A percentile compares a stretch with the other conserved stretches of the same genome.
Conservation (phyloP, 208 protist genomes). For the Acanthamoeba royreba region DNA sequence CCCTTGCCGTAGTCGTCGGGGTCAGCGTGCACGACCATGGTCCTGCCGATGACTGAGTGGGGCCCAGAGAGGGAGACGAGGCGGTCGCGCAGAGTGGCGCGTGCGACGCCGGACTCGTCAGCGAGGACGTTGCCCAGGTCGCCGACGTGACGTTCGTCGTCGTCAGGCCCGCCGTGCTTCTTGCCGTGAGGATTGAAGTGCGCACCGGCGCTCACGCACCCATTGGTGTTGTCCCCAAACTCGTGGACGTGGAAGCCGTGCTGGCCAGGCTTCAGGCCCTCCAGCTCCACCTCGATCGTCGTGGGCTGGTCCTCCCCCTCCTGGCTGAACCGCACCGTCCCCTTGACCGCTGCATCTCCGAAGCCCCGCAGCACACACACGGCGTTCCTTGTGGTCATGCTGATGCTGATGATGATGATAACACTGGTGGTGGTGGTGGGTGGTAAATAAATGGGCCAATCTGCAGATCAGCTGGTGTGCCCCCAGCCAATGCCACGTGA, state of each 20-base stretch:
- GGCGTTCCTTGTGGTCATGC: neutral
- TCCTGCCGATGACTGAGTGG: neutral
- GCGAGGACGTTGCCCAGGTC: neutral
- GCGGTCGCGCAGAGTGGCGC: neutral
- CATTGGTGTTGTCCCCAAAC: conserved; percentile 14
- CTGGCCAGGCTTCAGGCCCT: neutral
- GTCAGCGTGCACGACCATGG: neutral
- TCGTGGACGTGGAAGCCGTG: conserved; percentile 23
- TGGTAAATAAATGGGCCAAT: too few species aligned
- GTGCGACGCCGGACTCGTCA: neutral
- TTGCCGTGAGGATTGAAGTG: neutral
- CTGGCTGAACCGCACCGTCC: neutral
- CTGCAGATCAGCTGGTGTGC: too few species aligned
- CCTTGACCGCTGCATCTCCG: neutral
- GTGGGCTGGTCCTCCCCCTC: neutral
- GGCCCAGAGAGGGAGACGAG: neutral
- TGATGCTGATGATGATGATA: too few species aligned
- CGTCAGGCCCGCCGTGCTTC: neutral
- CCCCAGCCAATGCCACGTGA: too few species aligned
- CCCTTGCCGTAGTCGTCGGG: neutral
- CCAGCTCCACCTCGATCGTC: neutral
- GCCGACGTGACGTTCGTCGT: neutral
- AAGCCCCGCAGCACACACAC: neutral
- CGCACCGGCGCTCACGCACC: neutral
- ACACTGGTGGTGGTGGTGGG: too few species aligned